A percentile compares a stretch with the other conserved stretches of the same genome.
phyloP scores from a whole-genome alignment of 1,284 basidiomycete species.

The Fomitopsis schrenkii region DNA sequence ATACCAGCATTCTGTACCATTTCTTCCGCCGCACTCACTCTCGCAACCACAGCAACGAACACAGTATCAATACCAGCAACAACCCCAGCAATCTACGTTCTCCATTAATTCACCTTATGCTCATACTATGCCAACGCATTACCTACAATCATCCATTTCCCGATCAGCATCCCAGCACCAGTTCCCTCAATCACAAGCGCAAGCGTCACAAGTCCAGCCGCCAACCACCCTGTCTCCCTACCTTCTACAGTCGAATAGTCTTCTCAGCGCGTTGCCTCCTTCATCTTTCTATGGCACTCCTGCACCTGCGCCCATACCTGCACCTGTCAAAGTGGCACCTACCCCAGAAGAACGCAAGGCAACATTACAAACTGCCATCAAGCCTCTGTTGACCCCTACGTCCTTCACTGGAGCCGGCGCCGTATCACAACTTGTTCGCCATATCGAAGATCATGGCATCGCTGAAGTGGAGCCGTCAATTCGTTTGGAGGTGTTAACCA shows the following conservation, averaged over 20 bases:
- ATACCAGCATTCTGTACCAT: constrained; percentile 30
- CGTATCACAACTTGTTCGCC: constrained; percentile 50
- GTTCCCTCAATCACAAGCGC: constrained; percentile 27
- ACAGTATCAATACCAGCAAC: constrained; percentile 34
- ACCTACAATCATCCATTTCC: constrained; percentile 28
- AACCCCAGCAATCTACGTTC: constrained; percentile 34
- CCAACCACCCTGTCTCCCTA: constrained; percentile 64
- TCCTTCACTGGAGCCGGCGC: constrained; percentile 68
- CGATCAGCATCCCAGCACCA: constrained; percentile 26
- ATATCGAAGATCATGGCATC: constrained; percentile 55
- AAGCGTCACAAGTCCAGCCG: constrained; percentile 25
- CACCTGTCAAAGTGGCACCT: constrained; percentile 22
- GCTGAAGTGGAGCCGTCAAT: constrained; percentile 55
- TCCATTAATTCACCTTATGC: constrained; percentile 29
- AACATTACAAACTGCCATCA: constrained; percentile 45
- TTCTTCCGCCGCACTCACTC: constrained; percentile 26
- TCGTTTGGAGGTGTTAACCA: constrained; percentile 67
- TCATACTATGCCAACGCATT: constrained; percentile 30
- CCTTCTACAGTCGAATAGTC: constrained; percentile 44
- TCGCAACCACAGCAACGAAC: constrained; percentile 32
- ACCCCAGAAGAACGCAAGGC: constrained; percentile 34
- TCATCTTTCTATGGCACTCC: constrained; percentile 32
- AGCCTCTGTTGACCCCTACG: constrained; percentile 47
- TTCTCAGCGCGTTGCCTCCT: constrained; percentile 36
- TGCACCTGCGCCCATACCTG: constrained; percentile 1